phyloP scores from a whole-genome alignment of 768 basidiomycete species.

The Favolaschia claudopus region DNA sequence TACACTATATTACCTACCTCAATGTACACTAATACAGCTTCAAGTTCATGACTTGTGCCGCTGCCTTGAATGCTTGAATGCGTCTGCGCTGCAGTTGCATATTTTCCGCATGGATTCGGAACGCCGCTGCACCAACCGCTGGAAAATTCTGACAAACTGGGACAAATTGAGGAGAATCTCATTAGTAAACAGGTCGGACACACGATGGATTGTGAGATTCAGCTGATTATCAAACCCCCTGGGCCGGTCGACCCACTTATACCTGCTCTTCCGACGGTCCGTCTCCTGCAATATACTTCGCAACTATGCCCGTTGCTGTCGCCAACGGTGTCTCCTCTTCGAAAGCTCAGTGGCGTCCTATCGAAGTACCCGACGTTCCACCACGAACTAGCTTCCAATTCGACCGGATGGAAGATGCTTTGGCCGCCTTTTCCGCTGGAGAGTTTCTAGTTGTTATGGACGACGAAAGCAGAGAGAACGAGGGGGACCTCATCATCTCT shows the following conservation, averaged over 20 bases:
- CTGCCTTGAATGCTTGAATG: no score
- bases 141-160: no score
- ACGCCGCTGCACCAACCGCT: no score
- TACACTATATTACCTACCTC: conserved; percentile 3
- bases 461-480: conserved; percentile 95
- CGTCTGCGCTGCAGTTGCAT: no score
- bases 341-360: conserved; percentile 44
- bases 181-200: no score
- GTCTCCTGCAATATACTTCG: neutral
- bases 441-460: conserved; percentile 98
- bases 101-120: no score
- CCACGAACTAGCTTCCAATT: conserved; percentile 64
- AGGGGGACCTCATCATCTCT: conserved; percentile 94
- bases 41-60: no score
- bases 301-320: neutral
- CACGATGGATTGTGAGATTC: no score
- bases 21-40: conserved; percentile 17
- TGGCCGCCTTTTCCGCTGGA: conserved; percentile 77
- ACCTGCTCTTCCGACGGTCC: no score
- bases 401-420: conserved; percentile 81
- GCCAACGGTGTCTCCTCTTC: conserved; percentile 24
- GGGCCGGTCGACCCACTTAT: no score
- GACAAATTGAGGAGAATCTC: no score
- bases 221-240: no score
- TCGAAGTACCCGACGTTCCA: conserved; percentile 35